Conservation (phyloP, 2,329 filamentous ascomycete species). For the Colletotrichum horii region DNA sequence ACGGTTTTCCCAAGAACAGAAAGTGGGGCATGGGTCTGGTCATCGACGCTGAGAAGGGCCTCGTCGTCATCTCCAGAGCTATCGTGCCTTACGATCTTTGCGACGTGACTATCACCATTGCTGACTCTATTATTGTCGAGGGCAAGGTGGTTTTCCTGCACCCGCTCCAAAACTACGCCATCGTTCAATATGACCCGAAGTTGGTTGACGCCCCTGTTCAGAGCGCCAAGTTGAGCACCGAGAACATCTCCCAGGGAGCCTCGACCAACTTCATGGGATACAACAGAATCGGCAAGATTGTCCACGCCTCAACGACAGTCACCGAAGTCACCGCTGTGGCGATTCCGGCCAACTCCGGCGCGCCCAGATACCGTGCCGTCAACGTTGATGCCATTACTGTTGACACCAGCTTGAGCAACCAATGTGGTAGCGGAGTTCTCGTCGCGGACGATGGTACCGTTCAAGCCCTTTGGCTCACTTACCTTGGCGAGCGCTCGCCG, state of each 20-base stretch:
- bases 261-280: constrained; percentile 98
- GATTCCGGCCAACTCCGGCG: constrained; percentile 90
- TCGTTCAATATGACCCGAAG: constrained; percentile 91
- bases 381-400: constrained; percentile 98
- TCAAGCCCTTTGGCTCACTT: constrained; percentile 95
- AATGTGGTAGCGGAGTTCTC: constrained; percentile 93
- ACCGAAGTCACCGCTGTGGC: constrained; percentile 98
- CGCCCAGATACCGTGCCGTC: constrained; percentile 90
- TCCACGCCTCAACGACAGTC: constrained; percentile 91
- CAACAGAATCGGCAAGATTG: constrained; percentile 92
- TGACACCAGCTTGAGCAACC: constrained; percentile 87
- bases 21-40: constrained; percentile 96
- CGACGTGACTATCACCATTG: constrained; percentile 94
- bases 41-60: constrained; percentile 94
- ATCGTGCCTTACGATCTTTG: constrained; percentile 96
- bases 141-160: constrained; percentile 96
- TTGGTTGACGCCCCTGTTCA: constrained; percentile 94
- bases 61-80: constrained; percentile 92
- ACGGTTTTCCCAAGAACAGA: constrained; percentile 94
- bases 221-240: constrained; percentile 81
- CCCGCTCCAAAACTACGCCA: constrained; percentile 94
- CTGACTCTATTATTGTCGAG: constrained; percentile 92
- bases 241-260: constrained; percentile 88
- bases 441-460: constrained; percentile 90
- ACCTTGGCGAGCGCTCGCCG: constrained; percentile 85